Evolutionary conservation across 2,329 filamentous ascomycete species (phyloP), one percentile per base, ranked within the genome.

Genomic region (Pseudocercospora ulei): DNA sequence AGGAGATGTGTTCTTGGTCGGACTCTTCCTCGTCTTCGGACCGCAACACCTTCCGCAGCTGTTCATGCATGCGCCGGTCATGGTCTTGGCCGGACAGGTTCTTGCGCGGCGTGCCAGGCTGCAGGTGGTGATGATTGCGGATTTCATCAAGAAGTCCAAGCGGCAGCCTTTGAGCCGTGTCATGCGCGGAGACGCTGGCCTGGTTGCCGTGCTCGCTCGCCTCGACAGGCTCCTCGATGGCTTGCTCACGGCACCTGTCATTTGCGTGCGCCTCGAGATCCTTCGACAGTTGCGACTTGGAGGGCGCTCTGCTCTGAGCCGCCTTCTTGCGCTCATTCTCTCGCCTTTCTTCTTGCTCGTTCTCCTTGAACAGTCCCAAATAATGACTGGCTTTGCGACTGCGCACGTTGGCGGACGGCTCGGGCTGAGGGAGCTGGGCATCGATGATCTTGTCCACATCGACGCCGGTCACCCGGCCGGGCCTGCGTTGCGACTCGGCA

Each of bases 1-100:
- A 88, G n/a, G 81, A 85, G 46, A 90, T 86, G 60, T 88, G 83
- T 59, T 90, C 83, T 57, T 82, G 78, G 41, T 82, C 80, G 8
- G 81, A 86, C 20, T 75, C 72, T n/a, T 74, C 70, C 31, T 72
- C 71, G 7, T 74, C 70, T 20, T 70, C 71, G 16, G 63, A 62
- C 51, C 47, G 39, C 13, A 48, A 42, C 18, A 41, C 34, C 18
- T 46, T 41, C 13, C 39, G 41, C 25, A 44, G 25, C 26, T 39
- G 29, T 20, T 43, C 37, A 18, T 46, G 44, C 12, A 44, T 27
- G 6, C 38, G 35, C 31, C 46, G 38, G 17, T 51, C 45, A 12
- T 37, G 31, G 16, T 51, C 48, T 22, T 51, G 46, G 7, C 40
- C 38, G 9, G 46, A 45, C 5, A 46, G 41, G 12, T 53, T 37